A percentile compares a stretch with the other conserved stretches of the same genome.
Evolutionary conservation across 441 rosid genomes (phyloP).

Genomic region (Gossypium schwendimanii): DNA sequence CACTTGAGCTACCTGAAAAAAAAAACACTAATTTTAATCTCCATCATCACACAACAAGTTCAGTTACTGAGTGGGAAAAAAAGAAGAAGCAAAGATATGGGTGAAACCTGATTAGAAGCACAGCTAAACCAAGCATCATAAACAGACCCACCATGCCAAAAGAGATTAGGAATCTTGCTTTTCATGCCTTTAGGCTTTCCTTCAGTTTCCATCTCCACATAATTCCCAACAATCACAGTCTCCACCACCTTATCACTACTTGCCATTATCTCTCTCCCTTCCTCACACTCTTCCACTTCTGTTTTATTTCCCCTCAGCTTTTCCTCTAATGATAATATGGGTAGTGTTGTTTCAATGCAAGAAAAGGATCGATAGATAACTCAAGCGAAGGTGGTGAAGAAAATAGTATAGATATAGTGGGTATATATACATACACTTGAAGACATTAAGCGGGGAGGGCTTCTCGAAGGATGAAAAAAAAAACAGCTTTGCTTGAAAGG

Average conservation of each 20-base stretch:
- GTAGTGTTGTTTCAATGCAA: background rate
- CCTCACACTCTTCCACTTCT: background rate
- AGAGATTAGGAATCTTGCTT: constrained; percentile 50
- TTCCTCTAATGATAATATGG: background rate
- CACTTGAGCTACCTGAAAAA: constrained; percentile 64
- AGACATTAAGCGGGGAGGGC: constrained; percentile 24
- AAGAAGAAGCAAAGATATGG: background rate
- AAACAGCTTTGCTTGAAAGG: constrained; percentile 26
- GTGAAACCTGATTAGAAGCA: constrained; percentile 56
- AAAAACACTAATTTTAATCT: background rate
- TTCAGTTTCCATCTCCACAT: constrained; percentile 86
- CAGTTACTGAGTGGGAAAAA: background rate
- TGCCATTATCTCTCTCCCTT: constrained; percentile 28
- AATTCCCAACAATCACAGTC: constrained; percentile 80
- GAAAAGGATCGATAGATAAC: constrained; percentile 1
- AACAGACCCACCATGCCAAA: constrained; percentile 76
- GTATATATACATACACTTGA: constrained; percentile 22
- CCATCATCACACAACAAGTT: background rate
- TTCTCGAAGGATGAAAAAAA: constrained; percentile 34
- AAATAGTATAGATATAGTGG: constrained; percentile 7
- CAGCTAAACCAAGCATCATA: constrained; percentile 86
- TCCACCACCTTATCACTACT: constrained; percentile 66
- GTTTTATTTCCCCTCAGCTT: background rate
- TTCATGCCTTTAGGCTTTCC: constrained; percentile 53
- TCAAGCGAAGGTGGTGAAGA: constrained; percentile 24